Evolutionary conservation across 768 basidiomycete genomes (phyloP), one percentile per base, ranked within the genome.

Genomic region (Tubosaeta sp.): DNA sequence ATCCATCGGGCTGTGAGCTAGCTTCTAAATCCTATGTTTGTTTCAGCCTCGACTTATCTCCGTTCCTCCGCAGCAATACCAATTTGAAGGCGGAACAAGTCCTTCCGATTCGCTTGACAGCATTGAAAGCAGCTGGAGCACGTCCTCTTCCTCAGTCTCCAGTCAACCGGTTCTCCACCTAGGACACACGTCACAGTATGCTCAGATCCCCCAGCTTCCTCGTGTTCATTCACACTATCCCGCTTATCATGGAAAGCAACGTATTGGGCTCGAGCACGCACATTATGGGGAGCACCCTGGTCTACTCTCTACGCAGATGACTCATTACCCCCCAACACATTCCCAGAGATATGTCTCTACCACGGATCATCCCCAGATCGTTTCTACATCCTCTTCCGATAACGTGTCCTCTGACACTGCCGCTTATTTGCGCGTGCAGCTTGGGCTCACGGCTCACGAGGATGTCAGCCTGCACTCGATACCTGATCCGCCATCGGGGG

Each of bases 341-440:
- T 50, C 56, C 2, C 57, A 58, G 22, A 39, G 22, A n/a, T 46
- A 59, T 7, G 43, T 57, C 35, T n/a, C 55, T 47, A n/a, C 46
- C 33, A 41, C 46, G 26, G 51, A 31, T 45, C 62, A 26, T 1
- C 50, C 49, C 13, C 22, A 39, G 5, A 48, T 34, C 19, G 17
- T 53, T 5, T 48, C 56, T 2, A 47, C 56, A 0, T 45, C 54
- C 0, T 22, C 57, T 6, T 13, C 31, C 5, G 52, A 59, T 10
- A 12, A n/a, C 6, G 16, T 59, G 48, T 14, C 16, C 43, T 59
- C 64, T 17, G 76, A 77, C 37, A 72, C 76, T 14, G 80, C 71
- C 0, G 67, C 71, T 0, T 76, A 72, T 53, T 56, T 81, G 32
- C 77, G 80, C n/a, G 56, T 66, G 9, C 71, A 76, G 42, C 62